Evolutionary conservation across 2,329 filamentous ascomycete species (phyloP).

Genomic region (Chrysoporthe austroafricana): DNA sequence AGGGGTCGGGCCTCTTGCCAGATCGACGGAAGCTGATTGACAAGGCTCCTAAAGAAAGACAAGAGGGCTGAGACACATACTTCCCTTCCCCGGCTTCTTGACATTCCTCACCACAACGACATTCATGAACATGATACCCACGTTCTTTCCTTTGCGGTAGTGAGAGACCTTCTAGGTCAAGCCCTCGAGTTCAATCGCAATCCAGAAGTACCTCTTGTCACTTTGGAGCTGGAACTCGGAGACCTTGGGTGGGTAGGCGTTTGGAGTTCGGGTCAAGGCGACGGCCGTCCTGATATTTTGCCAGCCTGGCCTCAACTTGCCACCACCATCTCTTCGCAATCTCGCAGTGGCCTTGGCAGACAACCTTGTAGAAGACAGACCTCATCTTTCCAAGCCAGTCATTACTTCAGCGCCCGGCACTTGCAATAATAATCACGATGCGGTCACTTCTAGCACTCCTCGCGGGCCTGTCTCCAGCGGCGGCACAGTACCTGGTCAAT

Average conservation of each 20-base stretch:
- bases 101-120: conserved; percentile 6
- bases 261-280: conserved; percentile 24
- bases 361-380: neutral
- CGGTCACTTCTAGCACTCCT: conserved; percentile 45
- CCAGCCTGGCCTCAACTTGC: conserved; percentile 29
- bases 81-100: neutral
- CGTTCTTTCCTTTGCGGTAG: conserved; percentile 1
- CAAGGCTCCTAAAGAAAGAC: conserved; percentile 3
- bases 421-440: conserved; percentile 42
- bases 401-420: neutral
- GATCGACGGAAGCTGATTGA: conserved; percentile 1
- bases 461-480: conserved; percentile 52
- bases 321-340: conserved; percentile 13
- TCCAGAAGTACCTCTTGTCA: conserved; percentile 9
- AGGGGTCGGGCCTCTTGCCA: conserved; percentile 14
- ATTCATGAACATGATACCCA: conserved; percentile 11
- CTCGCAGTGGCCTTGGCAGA: conserved; percentile 5
- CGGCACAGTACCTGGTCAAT: conserved; percentile 70
- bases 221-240: conserved; percentile 24
- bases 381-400: neutral
- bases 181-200: neutral
- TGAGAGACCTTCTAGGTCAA: neutral
- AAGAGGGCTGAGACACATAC: neutral
- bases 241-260: conserved; percentile 20
- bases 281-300: conserved; percentile 26